Evolutionary conservation across 148 eudicot genomes (phyloP).

Genomic region (Nyssa sinensis): DNA sequence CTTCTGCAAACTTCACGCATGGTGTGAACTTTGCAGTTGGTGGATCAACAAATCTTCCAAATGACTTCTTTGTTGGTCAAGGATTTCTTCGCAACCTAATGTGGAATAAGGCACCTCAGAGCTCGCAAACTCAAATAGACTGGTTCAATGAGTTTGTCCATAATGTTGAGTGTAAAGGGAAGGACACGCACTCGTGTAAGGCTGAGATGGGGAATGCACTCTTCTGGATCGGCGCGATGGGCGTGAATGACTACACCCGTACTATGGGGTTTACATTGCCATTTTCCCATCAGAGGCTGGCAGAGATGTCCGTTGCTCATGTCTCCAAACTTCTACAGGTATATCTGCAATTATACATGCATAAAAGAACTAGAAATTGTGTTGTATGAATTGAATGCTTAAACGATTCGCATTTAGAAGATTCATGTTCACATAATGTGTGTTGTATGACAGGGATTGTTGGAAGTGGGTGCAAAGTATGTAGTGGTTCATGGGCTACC

Average conservation of each 20-base stretch:
- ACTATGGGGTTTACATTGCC: background rate
- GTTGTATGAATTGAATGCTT: background rate
- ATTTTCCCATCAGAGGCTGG: background rate
- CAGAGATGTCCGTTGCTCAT: conserved; percentile 9
- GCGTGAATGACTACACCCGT: conserved; percentile 24
- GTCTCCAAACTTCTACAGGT: conserved; percentile 22
- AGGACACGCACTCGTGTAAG: background rate
- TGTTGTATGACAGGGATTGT: conserved; percentile 20
- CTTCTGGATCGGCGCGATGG: conserved; percentile 33
- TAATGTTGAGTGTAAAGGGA: conserved; percentile 11
- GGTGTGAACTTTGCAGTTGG: conserved; percentile 33
- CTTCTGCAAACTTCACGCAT: conserved; percentile 4
- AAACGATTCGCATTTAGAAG: background rate
- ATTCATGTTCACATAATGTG: conserved; percentile 6
- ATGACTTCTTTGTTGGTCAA: conserved; percentile 3
- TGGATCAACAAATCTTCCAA: conserved; percentile 14
- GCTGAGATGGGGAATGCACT: conserved; percentile 25
- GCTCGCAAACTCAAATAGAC: conserved; percentile 21
- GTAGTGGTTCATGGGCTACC: conserved; percentile 40
- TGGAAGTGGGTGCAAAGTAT: conserved; percentile 27
- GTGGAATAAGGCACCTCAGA: conserved; percentile 17
- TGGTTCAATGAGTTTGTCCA: conserved; percentile 22
- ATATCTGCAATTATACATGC: too few species aligned
- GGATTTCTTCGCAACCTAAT: background rate
- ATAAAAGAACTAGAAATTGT: background rate